Evolutionary conservation across 1,284 basidiomycete species (phyloP).

Genomic region (Ustilago loliicola): DNA sequence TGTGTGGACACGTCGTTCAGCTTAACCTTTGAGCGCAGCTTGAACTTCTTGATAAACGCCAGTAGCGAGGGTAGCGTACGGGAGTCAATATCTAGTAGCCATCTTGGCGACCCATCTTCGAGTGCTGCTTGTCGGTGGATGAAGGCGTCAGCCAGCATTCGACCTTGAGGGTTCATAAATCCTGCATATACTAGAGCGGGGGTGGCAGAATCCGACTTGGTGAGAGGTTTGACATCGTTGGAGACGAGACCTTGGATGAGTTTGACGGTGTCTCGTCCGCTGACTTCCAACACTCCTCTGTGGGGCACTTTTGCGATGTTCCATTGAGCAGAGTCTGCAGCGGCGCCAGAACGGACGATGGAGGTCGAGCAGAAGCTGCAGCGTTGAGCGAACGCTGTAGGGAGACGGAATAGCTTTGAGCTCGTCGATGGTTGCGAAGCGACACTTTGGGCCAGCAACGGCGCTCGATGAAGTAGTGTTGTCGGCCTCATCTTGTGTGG

Average conservation of each 20-base stretch:
- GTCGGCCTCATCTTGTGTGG: slow-evolving; percentile 8
- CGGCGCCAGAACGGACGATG: background rate
- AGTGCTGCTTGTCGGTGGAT: slow-evolving; percentile 74
- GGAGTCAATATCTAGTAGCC: slow-evolving; percentile 81
- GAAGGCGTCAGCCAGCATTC: slow-evolving; percentile 89
- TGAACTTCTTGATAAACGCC: slow-evolving; percentile 82
- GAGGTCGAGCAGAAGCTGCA: slow-evolving; percentile 20
- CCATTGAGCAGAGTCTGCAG: slow-evolving; percentile 10
- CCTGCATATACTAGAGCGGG: slow-evolving; percentile 76
- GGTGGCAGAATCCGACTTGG: background rate
- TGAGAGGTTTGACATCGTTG: slow-evolving; percentile 73
- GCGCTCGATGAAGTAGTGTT: background rate
- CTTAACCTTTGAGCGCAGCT: slow-evolving; percentile 89
- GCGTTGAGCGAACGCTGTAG: background rate
- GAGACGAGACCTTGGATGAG: slow-evolving; percentile 90
- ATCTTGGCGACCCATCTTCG: slow-evolving; percentile 71
- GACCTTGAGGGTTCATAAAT: slow-evolving; percentile 90
- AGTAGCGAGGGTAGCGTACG: slow-evolving; percentile 74
- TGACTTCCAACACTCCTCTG: slow-evolving; percentile 77
- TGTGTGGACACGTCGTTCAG: slow-evolving; percentile 80
- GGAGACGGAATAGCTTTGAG: background rate
- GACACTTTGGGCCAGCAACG: background rate
- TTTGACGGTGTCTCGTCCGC: slow-evolving; percentile 83
- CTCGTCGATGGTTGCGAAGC: background rate
- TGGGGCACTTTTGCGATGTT: slow-evolving; percentile 41